Conservation (phyloP, 768 basidiomycete genomes). For the Mycena epipterygia region DNA sequence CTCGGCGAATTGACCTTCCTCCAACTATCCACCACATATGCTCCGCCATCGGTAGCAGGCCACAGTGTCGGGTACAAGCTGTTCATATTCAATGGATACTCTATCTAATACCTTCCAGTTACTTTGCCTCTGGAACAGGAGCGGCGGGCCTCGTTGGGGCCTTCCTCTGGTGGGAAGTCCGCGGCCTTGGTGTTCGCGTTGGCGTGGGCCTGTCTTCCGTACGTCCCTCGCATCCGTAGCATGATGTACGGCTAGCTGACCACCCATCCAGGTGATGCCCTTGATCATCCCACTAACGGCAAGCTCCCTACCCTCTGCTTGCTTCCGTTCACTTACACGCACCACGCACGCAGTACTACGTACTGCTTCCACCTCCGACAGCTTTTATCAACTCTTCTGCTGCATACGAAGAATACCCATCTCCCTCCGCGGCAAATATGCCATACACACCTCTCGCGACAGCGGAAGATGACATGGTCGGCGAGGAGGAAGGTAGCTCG, state of each 20-base stretch:
- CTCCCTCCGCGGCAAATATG: conserved; percentile 46
- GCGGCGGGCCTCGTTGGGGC: conserved; percentile 95
- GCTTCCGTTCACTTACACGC: background rate
- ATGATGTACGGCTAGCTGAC: conserved; percentile 8
- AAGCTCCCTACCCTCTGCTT: background rate
- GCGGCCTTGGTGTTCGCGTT: conserved; percentile 83
- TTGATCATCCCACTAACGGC: conserved; percentile 78
- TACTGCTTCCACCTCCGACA: conserved; percentile 77
- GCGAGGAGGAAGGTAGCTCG: conserved; percentile 57
- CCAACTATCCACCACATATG: conserved; percentile 89
- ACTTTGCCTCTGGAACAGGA: conserved; percentile 95
- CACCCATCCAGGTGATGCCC: conserved; percentile 76
- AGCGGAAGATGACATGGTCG: conserved; percentile 52
- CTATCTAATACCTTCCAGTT: conserved; percentile 56
- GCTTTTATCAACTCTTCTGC: conserved; percentile 60
- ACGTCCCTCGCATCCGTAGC: conserved; percentile 42
- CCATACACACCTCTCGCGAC: conserved; percentile 63
- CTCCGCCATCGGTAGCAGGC: conserved; percentile 76
- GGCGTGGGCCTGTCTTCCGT: conserved; percentile 91
- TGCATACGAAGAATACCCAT: conserved; percentile 51
- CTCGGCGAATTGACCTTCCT: conserved; percentile 96
- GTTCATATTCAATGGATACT: background rate
- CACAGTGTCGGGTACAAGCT: conserved; percentile 79
- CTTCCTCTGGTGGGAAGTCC: conserved; percentile 94
- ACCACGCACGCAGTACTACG: conserved; percentile 60